These are phyloP conservation scores for Stenocarpella maydis DNA, from an alignment of 2,329 filamentous ascomycete genomes.

Conservation along the genomic window DNA sequence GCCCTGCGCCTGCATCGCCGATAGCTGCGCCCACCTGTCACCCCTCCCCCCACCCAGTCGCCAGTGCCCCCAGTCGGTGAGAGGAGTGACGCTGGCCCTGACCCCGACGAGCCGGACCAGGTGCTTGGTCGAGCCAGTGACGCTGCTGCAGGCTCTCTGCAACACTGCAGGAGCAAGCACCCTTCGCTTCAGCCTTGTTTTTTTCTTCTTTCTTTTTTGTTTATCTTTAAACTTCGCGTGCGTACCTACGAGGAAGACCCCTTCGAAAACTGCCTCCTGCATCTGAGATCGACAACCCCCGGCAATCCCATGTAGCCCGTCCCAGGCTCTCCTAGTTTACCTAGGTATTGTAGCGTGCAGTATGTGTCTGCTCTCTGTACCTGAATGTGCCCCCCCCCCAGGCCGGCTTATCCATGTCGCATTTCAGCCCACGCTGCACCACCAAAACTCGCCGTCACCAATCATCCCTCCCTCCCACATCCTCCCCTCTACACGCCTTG, in stretches of 20 bases:
- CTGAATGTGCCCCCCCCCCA: background rate
- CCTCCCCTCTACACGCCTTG: constrained; percentile 13
- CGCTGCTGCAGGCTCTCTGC: constrained; percentile 17
- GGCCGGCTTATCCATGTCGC: constrained; percentile 21
- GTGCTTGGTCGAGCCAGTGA: background rate
- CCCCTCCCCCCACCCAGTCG: background rate
- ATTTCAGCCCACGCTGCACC: constrained; percentile 26
- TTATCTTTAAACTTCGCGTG: constrained; percentile 4
- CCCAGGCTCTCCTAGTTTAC: no score
- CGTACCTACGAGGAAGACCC: constrained; percentile 1
- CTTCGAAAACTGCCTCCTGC: constrained; percentile 4
- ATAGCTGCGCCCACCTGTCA: constrained; percentile 18
- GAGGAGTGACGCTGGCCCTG: background rate
- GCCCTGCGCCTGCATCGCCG: constrained; percentile 19
- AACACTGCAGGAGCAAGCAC: background rate
- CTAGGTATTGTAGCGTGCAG: no score
- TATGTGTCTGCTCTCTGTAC: background rate
- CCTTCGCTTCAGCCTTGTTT: constrained; percentile 23
- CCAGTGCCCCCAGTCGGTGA: background rate
- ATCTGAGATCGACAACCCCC: constrained; percentile 30
- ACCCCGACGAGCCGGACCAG: background rate
- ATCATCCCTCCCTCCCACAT: constrained; percentile 20
- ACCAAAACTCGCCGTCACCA: constrained; percentile 21
- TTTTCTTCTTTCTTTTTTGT: background rate
- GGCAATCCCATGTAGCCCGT: constrained; percentile 9